Conservation (phyloP, 208 protist genomes). For the Giardia muris region DNA sequence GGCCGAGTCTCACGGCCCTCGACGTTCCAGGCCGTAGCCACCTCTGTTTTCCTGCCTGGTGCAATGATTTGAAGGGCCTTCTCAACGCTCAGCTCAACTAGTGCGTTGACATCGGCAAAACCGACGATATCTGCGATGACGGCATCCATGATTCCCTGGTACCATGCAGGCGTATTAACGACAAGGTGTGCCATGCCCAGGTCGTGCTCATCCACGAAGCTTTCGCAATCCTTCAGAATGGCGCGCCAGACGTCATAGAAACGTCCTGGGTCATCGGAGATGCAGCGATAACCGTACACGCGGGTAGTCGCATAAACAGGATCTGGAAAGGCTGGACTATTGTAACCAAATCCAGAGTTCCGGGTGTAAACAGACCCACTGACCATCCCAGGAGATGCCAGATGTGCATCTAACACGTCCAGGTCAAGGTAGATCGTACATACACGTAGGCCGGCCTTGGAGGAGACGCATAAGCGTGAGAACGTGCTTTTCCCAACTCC, state of each 20-base stretch:
- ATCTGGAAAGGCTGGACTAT: too few species aligned
- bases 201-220: neutral
- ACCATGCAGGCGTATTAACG: neutral
- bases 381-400: neutral
- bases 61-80: neutral
- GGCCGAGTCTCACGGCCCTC: too few species aligned
- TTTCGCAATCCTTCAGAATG: neutral
- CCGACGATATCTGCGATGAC: neutral
- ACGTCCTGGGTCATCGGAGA: neutral
- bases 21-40: too few species aligned
- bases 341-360: neutral
- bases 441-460: neutral
- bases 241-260: neutral
- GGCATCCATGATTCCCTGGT: neutral
- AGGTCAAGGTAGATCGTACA: neutral
- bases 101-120: neutral
- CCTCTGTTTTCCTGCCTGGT: too few species aligned
- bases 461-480: neutral
- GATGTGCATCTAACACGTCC: neutral
- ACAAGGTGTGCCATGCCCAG: neutral
- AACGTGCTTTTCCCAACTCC: neutral
- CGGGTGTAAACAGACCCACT: neutral
- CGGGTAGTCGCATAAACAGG: too few species aligned
- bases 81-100: neutral
- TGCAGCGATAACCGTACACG: neutral